Evolutionary conservation across 805 yeast species (phyloP).

Genomic region (Isabelozyma rhagii): DNA sequence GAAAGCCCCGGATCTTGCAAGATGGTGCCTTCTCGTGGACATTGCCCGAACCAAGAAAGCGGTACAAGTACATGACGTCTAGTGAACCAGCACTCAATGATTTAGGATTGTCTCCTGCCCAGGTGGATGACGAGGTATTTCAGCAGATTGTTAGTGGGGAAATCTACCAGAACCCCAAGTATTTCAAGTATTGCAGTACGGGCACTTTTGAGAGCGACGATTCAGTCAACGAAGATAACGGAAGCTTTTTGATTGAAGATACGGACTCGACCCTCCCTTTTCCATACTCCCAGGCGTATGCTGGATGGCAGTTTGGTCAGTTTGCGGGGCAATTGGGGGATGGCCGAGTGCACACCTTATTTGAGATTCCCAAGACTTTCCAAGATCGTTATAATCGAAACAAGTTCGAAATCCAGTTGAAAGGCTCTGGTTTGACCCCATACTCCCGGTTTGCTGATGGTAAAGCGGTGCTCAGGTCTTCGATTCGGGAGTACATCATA

Average conservation of each 20-base stretch:
- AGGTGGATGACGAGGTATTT: constrained; percentile 42
- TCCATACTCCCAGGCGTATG: constrained; percentile 90
- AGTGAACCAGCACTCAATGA: constrained; percentile 61
- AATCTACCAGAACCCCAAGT: constrained; percentile 16
- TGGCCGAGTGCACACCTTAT: constrained; percentile 83
- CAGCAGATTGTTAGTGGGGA: constrained; percentile 63
- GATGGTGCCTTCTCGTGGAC: constrained; percentile 74
- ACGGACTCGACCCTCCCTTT: constrained; percentile 32
- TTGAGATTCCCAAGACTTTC: constrained; percentile 54
- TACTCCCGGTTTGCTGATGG: constrained; percentile 96
- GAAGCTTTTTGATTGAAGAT: constrained; percentile 1
- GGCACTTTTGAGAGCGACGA: constrained; percentile 4
- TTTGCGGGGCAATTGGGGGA: constrained; percentile 98
- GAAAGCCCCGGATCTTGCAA: constrained; percentile 36
- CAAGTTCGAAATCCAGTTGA: constrained; percentile 70
- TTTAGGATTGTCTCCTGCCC: constrained; percentile 48
- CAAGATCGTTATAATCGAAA: constrained; percentile 26
- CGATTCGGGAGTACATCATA: constrained; percentile 82
- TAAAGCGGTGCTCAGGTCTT: constrained; percentile 84
- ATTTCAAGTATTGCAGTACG: not conserved
- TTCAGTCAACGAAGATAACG: constrained; percentile 29
- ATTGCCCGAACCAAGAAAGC: constrained; percentile 58
- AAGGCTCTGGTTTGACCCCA: constrained; percentile 92
- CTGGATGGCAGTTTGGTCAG: constrained; percentile 94
- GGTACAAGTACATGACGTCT: constrained; percentile 52